Conservation (phyloP, 2,329 filamentous ascomycete genomes). For the Scedosporium minutisporum region DNA sequence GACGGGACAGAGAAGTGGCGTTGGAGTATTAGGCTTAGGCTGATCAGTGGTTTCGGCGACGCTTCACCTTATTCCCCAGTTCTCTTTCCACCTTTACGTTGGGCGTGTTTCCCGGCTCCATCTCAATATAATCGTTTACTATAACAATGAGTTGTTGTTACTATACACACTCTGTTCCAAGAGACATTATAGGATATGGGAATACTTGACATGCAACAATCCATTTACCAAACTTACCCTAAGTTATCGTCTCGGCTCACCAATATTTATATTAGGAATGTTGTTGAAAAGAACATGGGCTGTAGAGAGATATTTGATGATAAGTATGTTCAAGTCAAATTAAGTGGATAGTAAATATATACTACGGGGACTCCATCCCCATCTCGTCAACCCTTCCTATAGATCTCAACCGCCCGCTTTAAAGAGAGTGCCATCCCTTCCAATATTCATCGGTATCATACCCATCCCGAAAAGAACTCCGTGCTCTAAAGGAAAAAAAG, state of each 20-base stretch:
- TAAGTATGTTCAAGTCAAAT: neutral
- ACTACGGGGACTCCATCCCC: neutral
- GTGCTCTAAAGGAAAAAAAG: neutral
- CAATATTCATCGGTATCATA: slow-evolving; percentile 1
- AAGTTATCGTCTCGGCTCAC: neutral
- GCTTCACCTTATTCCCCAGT: neutral
- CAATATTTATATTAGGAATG: too few species aligned
- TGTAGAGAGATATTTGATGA: neutral
- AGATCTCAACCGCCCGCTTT: neutral
- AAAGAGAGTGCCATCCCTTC: neutral
- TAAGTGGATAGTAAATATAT: neutral
- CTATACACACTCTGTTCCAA: neutral
- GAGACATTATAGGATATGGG: too few species aligned
- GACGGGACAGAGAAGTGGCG: neutral
- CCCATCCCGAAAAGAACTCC: neutral
- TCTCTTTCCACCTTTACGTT: neutral
- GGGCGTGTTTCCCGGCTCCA: too few species aligned
- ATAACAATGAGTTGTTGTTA: too few species aligned
- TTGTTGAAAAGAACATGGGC: too few species aligned
- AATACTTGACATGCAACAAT: too few species aligned
- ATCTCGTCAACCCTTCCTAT: neutral
- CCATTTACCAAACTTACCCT: too few species aligned
- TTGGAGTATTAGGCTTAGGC: neutral
- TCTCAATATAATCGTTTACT: too few species aligned
- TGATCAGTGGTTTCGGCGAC: neutral